Evolutionary conservation across 2,329 filamentous ascomycete genomes (phyloP).

Genomic region (Neurospora crassa): DNA sequence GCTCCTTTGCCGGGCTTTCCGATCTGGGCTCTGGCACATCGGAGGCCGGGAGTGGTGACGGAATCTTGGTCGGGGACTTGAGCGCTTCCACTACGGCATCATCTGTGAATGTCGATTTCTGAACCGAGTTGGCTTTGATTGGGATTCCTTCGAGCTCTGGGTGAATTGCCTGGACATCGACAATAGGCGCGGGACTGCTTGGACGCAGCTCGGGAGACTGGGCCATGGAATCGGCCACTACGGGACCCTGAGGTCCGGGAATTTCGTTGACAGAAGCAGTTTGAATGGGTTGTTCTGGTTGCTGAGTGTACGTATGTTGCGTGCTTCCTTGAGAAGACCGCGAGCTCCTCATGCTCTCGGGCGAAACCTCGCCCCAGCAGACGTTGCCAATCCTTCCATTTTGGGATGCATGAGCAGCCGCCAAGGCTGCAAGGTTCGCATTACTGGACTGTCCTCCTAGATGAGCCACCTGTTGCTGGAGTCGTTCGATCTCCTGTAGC

Average conservation of each 20-base stretch:
- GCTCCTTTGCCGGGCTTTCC: conserved; percentile 21
- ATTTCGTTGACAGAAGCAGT: not conserved
- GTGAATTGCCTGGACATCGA: conserved; percentile 49
- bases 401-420: conserved; percentile 3
- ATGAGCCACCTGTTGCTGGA: conserved; percentile 28
- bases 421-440: conserved; percentile 12
- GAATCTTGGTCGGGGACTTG: conserved; percentile 19
- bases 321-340: conserved; percentile 15
- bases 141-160: conserved; percentile 51
- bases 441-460: conserved; percentile 9
- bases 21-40: conserved; percentile 14
- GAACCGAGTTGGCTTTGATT: conserved; percentile 43
- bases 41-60: conserved; percentile 22
- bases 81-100: conserved; percentile 20
- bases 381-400: conserved; percentile 9
- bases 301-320: not conserved
- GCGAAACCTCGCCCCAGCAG: conserved; percentile 11
- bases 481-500: conserved; percentile 30
- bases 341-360: conserved; percentile 16
- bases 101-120: conserved; percentile 41
- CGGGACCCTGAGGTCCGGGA: not conserved
- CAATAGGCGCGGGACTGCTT: conserved; percentile 31
- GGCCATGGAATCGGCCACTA: not conserved
- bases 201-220: not conserved
- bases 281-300: not conserved